Percentiles rank a stretch among this genome's conserved stretches.
phyloP scores from a whole-genome alignment of 495 filamentous ascomycete genomes.

The Tuber magnatum region DNA sequence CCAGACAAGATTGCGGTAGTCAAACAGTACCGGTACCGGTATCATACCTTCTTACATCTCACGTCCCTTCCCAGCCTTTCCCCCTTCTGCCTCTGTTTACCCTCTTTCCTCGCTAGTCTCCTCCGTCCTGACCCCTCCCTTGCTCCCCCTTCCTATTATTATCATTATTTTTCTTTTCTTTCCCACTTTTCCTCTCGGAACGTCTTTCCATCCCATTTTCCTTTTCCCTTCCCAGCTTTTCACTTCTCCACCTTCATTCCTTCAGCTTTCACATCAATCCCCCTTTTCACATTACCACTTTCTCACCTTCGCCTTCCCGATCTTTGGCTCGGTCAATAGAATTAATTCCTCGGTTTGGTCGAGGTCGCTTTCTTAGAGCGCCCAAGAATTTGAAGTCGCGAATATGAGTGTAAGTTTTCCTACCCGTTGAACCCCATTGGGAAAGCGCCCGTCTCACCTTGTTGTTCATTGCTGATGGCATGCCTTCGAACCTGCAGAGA shows the following conservation, averaged over 20 bases:
- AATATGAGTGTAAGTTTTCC: slow-evolving; percentile 43
- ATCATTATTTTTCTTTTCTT: background rate
- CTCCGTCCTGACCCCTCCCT: background rate
- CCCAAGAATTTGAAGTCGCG: slow-evolving; percentile 5
- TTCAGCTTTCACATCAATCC: slow-evolving; percentile 6
- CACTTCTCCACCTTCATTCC: slow-evolving; percentile 22
- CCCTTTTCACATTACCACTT: background rate
- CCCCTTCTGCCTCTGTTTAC: background rate
- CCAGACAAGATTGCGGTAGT: background rate
- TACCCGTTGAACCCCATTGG: background rate
- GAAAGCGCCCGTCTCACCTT: background rate
- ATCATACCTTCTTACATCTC: background rate
- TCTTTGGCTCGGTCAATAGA: slow-evolving; percentile 28
- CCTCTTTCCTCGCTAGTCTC: background rate
- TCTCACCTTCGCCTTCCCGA: slow-evolving; percentile 15
- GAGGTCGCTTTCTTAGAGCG: slow-evolving; percentile 9
- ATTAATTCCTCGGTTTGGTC: slow-evolving; percentile 12
- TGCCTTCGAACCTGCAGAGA: background rate
- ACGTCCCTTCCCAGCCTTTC: background rate
- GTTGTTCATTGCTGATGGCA: background rate
- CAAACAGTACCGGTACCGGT: background rate
- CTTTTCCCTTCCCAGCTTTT: slow-evolving; percentile 8
- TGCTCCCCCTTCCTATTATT: slow-evolving; percentile 8
- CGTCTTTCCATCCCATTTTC: background rate
- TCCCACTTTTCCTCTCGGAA: background rate